These are phyloP conservation scores for Barnettozyma californica DNA, from an alignment of 805 yeast genomes.

Conservation along the genomic window DNA sequence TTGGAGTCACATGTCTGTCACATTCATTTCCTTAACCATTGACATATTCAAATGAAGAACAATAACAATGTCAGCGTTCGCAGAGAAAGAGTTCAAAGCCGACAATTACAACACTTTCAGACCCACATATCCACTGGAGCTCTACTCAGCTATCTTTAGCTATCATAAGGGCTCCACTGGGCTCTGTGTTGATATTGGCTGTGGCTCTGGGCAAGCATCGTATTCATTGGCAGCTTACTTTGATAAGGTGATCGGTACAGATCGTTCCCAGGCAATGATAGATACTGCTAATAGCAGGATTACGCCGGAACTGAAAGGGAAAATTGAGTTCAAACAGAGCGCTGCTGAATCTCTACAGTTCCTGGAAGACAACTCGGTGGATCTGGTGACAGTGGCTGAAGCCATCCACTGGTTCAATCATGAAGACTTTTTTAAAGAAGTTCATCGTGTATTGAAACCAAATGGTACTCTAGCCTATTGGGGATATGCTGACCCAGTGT, in stretches of 20 bases:
- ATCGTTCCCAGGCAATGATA: slow-evolving; percentile 55
- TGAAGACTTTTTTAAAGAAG: slow-evolving; percentile 43
- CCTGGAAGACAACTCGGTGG: slow-evolving; percentile 39
- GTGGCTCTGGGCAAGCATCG: slow-evolving; percentile 78
- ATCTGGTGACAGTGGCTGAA: slow-evolving; percentile 74
- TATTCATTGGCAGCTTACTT: slow-evolving; percentile 42
- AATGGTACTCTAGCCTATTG: slow-evolving; percentile 71
- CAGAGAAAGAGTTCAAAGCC: slow-evolving; percentile 47
- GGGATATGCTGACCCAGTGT: slow-evolving; percentile 73
- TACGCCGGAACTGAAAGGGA: slow-evolving; percentile 10
- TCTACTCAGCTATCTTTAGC: slow-evolving; percentile 37
- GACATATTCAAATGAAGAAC: too few species aligned
- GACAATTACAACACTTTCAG: slow-evolving; percentile 50
- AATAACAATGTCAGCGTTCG: slow-evolving; percentile 54
- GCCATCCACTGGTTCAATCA: slow-evolving; percentile 84
- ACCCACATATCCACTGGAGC: slow-evolving; percentile 57
- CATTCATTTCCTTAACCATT: too few species aligned
- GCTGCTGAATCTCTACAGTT: slow-evolving; percentile 25
- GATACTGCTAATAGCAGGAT: slow-evolving; percentile 33
- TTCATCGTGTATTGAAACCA: slow-evolving; percentile 44
- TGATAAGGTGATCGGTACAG: slow-evolving; percentile 55
- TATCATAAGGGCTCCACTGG: slow-evolving; percentile 37
- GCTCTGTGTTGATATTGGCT: slow-evolving; percentile 65
- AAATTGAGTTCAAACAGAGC: slow-evolving; percentile 17
- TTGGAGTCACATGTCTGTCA: too few species aligned